Conservation (phyloP, 2,329 filamentous ascomycete genomes). For the Aplosporella prunicola region DNA sequence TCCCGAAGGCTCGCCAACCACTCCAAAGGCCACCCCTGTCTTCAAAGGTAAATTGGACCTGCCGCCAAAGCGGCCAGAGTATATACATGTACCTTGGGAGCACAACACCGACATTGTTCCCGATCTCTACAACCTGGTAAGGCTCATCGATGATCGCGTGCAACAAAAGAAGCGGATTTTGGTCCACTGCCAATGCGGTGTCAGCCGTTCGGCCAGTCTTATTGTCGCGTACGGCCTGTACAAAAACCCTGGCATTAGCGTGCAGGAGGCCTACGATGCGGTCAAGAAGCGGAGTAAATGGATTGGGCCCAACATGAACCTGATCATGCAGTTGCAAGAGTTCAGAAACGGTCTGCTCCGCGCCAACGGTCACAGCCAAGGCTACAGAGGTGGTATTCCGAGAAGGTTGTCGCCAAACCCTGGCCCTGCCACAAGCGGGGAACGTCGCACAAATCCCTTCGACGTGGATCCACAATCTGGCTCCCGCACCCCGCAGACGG, state of each 20-base stretch:
- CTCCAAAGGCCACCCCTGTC: slow-evolving; percentile 42
- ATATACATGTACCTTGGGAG: slow-evolving; percentile 81
- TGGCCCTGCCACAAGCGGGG: slow-evolving; percentile 25
- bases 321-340: slow-evolving; percentile 82
- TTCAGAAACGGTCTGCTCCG: slow-evolving; percentile 48
- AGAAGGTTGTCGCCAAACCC: slow-evolving; percentile 16
- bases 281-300: slow-evolving; percentile 74
- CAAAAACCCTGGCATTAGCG: slow-evolving; percentile 63
- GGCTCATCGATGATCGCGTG: slow-evolving; percentile 63
- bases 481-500: slow-evolving; percentile 28
- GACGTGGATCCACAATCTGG: slow-evolving; percentile 23
- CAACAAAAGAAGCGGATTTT: slow-evolving; percentile 68
- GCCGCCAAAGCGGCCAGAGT: slow-evolving; percentile 53
- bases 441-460: slow-evolving; percentile 20
- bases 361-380: slow-evolving; percentile 25
- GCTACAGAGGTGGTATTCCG: slow-evolving; percentile 17
- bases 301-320: slow-evolving; percentile 87
- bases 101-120: slow-evolving; percentile 79
- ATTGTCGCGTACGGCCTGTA: slow-evolving; percentile 82
- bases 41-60: slow-evolving; percentile 15
- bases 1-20: slow-evolving; percentile 33
- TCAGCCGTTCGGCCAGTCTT: slow-evolving; percentile 73
- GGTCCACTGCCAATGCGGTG: slow-evolving; percentile 78
- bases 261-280: slow-evolving; percentile 74
- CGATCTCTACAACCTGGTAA: slow-evolving; percentile 65